These are phyloP conservation scores for Entonaema liquescens DNA, from an alignment of 495 filamentous ascomycete species.

Conservation along the genomic window DNA sequence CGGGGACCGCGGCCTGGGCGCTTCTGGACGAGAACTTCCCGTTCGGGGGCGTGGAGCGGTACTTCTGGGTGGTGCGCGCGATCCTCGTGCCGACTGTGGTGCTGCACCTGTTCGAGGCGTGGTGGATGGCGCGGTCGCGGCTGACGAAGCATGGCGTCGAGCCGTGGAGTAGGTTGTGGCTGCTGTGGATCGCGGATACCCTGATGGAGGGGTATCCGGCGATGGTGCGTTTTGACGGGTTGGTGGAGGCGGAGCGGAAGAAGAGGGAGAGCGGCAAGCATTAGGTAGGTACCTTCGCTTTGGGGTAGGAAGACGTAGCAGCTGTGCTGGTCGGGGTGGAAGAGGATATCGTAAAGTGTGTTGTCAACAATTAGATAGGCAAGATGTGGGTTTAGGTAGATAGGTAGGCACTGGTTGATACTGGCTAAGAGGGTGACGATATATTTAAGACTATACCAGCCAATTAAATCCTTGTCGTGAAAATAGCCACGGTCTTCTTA, in stretches of 20 bases:
- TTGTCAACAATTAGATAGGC: no score
- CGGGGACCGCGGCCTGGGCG: slow-evolving; percentile 22
- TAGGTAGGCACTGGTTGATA: background rate
- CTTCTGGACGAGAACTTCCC: slow-evolving; percentile 37
- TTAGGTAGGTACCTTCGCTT: background rate
- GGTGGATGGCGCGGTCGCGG: slow-evolving; percentile 48
- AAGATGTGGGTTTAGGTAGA: no score
- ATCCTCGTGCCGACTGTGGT: slow-evolving; percentile 48
- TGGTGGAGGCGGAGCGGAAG: slow-evolving; percentile 46
- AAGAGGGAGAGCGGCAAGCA: slow-evolving; percentile 32
- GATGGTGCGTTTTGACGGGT: slow-evolving; percentile 52
- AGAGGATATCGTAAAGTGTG: no score
- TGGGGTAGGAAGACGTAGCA: no score
- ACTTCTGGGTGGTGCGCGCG: slow-evolving; percentile 50
- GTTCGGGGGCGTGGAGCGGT: slow-evolving; percentile 43
- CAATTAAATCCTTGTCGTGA: background rate
- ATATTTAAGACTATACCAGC: background rate
- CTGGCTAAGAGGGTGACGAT: background rate
- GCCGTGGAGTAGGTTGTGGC: slow-evolving; percentile 47
- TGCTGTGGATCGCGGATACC: slow-evolving; percentile 47
- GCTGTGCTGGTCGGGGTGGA: no score
- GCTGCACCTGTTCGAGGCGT: slow-evolving; percentile 52
- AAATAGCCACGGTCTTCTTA: no score
- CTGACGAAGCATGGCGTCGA: slow-evolving; percentile 45
- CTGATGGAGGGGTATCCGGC: slow-evolving; percentile 53